These are phyloP conservation scores for Cadophora gregata DNA, from an alignment of 2,329 filamentous ascomycete genomes.

Conservation along the genomic window DNA sequence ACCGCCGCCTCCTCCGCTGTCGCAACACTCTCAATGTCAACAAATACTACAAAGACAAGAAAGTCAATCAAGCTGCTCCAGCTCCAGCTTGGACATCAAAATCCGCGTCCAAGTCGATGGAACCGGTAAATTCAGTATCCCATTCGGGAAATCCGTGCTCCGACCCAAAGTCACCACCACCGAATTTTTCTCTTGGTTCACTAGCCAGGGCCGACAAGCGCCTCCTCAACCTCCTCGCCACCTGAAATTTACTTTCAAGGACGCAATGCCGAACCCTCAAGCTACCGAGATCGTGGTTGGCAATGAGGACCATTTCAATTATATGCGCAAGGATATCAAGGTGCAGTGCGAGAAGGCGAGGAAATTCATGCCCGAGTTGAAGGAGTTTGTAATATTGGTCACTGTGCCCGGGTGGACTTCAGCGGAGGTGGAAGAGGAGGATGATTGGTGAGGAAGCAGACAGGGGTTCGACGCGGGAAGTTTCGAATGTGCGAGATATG, in stretches of 20 bases:
- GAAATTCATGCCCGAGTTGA: slow-evolving; percentile 20
- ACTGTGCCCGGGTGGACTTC: slow-evolving; percentile 21
- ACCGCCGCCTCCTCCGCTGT: not conserved
- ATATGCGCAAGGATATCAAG: slow-evolving; percentile 27
- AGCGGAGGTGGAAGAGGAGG: slow-evolving; percentile 9
- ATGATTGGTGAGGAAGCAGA: slow-evolving; percentile 17
- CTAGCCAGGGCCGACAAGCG: not conserved
- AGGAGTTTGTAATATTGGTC: slow-evolving; percentile 26
- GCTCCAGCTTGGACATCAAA: slow-evolving; percentile 6
- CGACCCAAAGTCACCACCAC: slow-evolving; percentile 19
- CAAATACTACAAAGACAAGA: not conserved
- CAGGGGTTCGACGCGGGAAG: not conserved
- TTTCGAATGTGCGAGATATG: not conserved
- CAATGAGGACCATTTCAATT: slow-evolving; percentile 28
- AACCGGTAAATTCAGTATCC: slow-evolving; percentile 13
- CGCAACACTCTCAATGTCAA: not conserved
- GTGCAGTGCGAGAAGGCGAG: slow-evolving; percentile 16
- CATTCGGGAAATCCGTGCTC: slow-evolving; percentile 22
- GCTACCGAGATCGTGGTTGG: slow-evolving; percentile 12
- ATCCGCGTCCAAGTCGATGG: slow-evolving; percentile 21
- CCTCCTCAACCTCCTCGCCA: not conserved
- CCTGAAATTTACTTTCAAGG: slow-evolving; percentile 27
- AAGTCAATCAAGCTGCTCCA: not conserved
- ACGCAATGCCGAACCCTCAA: slow-evolving; percentile 23
- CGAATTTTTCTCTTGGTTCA: slow-evolving; percentile 27